phyloP scores from a whole-genome alignment of 768 basidiomycete species.

The Trametes cinnabarina region DNA sequence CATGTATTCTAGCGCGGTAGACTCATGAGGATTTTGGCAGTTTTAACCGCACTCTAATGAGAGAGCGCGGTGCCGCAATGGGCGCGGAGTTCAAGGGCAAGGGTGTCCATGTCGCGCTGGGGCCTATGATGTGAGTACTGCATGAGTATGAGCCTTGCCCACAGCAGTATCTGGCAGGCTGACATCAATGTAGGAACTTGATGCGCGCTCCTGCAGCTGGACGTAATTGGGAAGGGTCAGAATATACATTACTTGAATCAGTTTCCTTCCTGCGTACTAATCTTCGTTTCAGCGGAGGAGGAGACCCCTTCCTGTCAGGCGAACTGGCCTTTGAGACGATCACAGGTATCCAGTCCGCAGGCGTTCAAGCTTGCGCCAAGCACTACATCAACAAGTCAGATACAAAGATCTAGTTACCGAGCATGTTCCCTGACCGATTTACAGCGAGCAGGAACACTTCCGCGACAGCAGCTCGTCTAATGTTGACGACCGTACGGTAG shows the following conservation, averaged over 20 bases:
- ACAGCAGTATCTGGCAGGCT: no score
- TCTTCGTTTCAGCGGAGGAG: conserved; percentile 68
- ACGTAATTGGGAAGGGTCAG: conserved; percentile 88
- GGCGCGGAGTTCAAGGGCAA: conserved; percentile 80
- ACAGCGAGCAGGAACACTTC: conserved; percentile 59
- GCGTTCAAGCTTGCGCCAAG: conserved; percentile 85
- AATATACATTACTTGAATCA: conserved; percentile 72
- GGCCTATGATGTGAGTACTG: conserved; percentile 77
- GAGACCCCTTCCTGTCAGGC: conserved; percentile 81
- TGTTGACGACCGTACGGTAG: conserved; percentile 55
- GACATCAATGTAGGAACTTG: conserved; percentile 4
- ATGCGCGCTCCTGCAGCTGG: conserved; percentile 54
- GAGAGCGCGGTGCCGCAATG: conserved; percentile 72
- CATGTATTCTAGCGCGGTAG: not conserved
- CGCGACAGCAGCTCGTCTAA: conserved; percentile 55
- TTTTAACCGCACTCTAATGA: conserved; percentile 77
- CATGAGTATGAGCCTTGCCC: not conserved
- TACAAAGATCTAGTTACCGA: no score
- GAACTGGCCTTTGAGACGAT: conserved; percentile 78
- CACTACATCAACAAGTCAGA: conserved; percentile 51
- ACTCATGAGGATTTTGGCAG: conserved; percentile 31
- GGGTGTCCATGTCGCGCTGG: conserved; percentile 76
- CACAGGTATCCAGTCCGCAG: conserved; percentile 71
- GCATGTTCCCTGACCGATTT: not conserved
- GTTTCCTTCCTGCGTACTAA: conserved; percentile 54